Evolutionary conservation across 306 rosid genomes (phyloP).

Genomic region (Acacia acuminata): DNA sequence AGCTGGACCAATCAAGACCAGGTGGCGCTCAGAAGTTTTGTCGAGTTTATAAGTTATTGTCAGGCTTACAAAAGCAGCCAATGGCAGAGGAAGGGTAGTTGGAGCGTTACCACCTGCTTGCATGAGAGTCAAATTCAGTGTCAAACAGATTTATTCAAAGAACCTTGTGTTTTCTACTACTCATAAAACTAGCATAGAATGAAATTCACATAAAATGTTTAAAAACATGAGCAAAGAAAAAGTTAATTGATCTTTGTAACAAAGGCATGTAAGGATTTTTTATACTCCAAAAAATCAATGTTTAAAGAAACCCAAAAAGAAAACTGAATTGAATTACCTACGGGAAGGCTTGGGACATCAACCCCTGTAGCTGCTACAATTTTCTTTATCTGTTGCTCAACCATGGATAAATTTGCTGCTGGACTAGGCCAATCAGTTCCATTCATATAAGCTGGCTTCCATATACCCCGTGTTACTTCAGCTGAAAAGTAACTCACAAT

Average conservation of each 20-base stretch:
- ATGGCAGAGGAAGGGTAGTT: conserved; percentile 86
- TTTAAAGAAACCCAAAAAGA: conserved; percentile 8
- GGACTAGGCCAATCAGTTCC: conserved; percentile 99
- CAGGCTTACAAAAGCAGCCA: conserved; percentile 87
- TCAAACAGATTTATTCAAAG: conserved; percentile 38
- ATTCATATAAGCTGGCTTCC: conserved; percentile 96
- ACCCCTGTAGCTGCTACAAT: conserved; percentile 89
- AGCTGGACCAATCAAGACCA: conserved; percentile 70
- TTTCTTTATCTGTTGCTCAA: conserved; percentile 85
- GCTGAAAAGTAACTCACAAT: conserved; percentile 87
- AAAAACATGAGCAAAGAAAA: conserved; percentile 22
- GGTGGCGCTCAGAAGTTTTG: conserved; percentile 62
- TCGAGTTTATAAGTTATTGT: conserved; percentile 86
- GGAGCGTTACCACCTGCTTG: conserved; percentile 78
- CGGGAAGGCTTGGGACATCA: conserved; percentile 88
- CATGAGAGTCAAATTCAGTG: conserved; percentile 27
- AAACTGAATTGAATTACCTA: conserved; percentile 55
- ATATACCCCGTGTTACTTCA: conserved; percentile 93
- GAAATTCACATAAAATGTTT: conserved; percentile 16
- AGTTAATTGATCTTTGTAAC: background rate
- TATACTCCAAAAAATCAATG: background rate
- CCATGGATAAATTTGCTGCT: conserved; percentile 77
- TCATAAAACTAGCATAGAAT: background rate
- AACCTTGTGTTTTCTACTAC: conserved; percentile 9
- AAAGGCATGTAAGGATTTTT: conserved; percentile 14